Base-by-base conservation (phyloP, 169 alveolate genomes). In the Cryptosporidium sp. region DNA sequence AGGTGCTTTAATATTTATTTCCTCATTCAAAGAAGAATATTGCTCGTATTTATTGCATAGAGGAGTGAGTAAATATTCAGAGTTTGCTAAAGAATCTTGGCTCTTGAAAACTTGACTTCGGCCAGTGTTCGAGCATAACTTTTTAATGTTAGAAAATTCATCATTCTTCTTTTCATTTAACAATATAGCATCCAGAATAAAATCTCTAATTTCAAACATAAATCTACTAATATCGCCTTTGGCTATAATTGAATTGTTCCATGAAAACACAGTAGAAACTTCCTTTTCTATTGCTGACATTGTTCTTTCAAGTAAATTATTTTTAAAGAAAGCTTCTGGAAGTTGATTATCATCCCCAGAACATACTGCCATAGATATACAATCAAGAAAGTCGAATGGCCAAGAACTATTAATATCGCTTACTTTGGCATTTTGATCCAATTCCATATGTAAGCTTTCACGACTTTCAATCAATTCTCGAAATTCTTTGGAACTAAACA, bases 321-420 rank as follows among this genome's bases (percentile, higher is more conserved):
- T 65, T 41, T 80, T 6, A 12, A 62, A 12, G n/a, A 62, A 80
- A 18, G 59, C 80, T 2, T 2, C 39, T 2, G 80, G 80, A 14
- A 80, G 39, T 21, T 65, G 62, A 12, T 80, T 65, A 26, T 65
- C 1, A 62, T 80, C 43, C 18, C 70, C 89, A 21, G 89, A 41
- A 65, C 89, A 80, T 61, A 80, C 10, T 26, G 80, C 21, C 4
- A 69, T 62, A 62, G 43, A 58, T 41, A 62, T 62, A 21, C 80
- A 80, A 67, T 80, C 80, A 74, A 80, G 39, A 2, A 80, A 12
- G 14, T 80, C 80, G 12, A 74, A 74, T 3, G 89, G 80, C 89
- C 89, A 80, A 21, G 39, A 31, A 2, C 23, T 43, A 6, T 21
- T 65, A 26, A 62, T 8, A 9, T 26, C 7, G 5, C 3, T 35